Conservation (phyloP, 2,329 filamentous ascomycete genomes). For the Penicillium glabrum region DNA sequence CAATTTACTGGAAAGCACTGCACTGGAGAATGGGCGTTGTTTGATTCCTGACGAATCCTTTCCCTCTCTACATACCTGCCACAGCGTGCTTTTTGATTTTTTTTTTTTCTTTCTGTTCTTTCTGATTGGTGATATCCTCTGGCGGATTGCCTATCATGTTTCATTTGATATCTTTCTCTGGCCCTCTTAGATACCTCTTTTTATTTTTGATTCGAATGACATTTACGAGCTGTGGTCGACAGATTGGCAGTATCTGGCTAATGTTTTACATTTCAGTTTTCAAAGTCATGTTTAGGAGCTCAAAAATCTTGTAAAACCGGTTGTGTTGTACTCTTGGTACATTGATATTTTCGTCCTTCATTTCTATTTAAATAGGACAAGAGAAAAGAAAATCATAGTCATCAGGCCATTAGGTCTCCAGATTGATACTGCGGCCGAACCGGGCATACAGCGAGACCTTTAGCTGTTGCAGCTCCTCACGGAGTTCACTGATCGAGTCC, state of each 20-base stretch:
- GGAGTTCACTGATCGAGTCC: conserved; percentile 70
- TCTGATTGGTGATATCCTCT: conserved; percentile 4
- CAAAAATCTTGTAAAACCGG: background rate
- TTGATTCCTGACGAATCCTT: conserved; percentile 12
- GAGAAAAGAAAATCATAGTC: background rate
- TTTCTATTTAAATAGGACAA: background rate
- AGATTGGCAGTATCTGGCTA: background rate
- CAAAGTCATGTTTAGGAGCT: background rate
- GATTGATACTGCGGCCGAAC: conserved; percentile 95
- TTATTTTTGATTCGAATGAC: conserved; percentile 20
- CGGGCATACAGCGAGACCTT: conserved; percentile 93
- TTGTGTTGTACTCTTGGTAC: background rate
- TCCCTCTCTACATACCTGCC: conserved; percentile 11
- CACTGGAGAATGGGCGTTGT: conserved; percentile 24
- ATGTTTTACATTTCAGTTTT: background rate
- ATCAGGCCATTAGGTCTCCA: conserved; percentile 67
- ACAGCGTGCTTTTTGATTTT: conserved; percentile 5
- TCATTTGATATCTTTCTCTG: conserved; percentile 4
- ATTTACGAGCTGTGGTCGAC: conserved; percentile 18
- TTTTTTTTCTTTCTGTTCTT: background rate
- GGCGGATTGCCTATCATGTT: conserved; percentile 5
- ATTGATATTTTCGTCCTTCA: background rate
- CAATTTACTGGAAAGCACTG: conserved; percentile 12
- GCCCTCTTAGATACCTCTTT: conserved; percentile 26
- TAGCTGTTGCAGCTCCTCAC: conserved; percentile 83